Evolutionary conservation across 164 flowering plant genomes (phyloP), one percentile per base, ranked within the genome.

Genomic region (Magnolia changhungtana): DNA sequence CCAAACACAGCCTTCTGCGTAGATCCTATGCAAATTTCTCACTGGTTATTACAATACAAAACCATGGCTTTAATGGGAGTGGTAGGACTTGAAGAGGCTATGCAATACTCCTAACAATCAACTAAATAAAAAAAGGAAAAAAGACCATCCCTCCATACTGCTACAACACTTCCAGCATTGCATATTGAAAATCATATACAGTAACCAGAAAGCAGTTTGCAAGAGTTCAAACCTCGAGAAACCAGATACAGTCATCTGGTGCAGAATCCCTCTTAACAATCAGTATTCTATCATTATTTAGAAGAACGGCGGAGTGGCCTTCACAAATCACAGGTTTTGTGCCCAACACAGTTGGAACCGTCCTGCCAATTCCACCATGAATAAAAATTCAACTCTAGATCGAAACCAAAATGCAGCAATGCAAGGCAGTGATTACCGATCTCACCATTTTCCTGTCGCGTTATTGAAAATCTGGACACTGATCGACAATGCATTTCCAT

Each of bases 201-300:
- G 45, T 37, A 37, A 4, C 10, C 50, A n/a, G 2, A 52, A 52
- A 72, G 74, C 31, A 51, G 63, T 64, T 45, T 49, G 13, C 61
- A 11, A 19, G 77, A 51, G 73, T 58, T 81, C 87, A 50, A 77
- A 95, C 98, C 98, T 95, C 98, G 59, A 95, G 98, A 83, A 95
- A 92, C 97, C 97, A 95, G 74, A 85, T 75, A 82, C 85, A 78
- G 77, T 95, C 97, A 72, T 87, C 92, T 50, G 85, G 81, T 50
- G 79, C 67, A 4, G 91, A 80, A 59, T 90, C 87, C 76, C 82
- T 86, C 84, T 84, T 92, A 13, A 91, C 79, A 74, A 93, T 75
- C 83, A 92, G 77, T 10, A 95, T 88, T 14, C 93, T 87, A 59
- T 91, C 97, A 69, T 87, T 80, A 78, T 86, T 84, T 55, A 91